A percentile compares a stretch with the other conserved stretches of the same genome.
These are phyloP conservation scores for Plectranthus barbatus DNA, from an alignment of 257 asterid genomes.

Conservation along the genomic window DNA sequence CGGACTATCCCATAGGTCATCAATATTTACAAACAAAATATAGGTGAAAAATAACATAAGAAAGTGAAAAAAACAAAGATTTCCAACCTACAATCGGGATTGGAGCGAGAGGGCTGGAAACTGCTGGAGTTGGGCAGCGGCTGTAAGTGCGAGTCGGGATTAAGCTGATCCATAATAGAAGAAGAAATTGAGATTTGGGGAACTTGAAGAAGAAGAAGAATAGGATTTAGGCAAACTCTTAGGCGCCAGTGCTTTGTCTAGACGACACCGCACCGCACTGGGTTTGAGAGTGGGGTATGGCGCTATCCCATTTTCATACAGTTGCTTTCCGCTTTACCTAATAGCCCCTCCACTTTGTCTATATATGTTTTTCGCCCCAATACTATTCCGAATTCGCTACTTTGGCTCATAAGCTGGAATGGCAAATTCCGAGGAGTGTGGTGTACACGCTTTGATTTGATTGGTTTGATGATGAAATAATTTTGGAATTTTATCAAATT, in stretches of 20 bases:
- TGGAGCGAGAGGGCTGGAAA: constrained; percentile 36
- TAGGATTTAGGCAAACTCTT: constrained; percentile 6
- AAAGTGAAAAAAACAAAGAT: constrained; percentile 1
- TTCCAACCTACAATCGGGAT: constrained; percentile 52
- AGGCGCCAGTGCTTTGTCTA: constrained; percentile 17
- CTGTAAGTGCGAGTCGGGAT: constrained; percentile 36
- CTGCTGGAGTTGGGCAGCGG: constrained; percentile 39
- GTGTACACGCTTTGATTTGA: too few relatives aligned
- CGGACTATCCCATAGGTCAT: background rate
- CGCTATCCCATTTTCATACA: constrained; percentile 18
- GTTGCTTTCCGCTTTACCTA: background rate
- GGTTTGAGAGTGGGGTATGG: constrained; percentile 8
- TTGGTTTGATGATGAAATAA: too few relatives aligned
- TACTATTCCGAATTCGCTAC: background rate
- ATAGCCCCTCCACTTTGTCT: constrained; percentile 8
- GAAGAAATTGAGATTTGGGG: background rate
- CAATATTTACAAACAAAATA: background rate
- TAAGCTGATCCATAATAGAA: constrained; percentile 49
- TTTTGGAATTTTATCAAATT: too few relatives aligned
- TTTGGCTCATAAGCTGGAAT: too few relatives aligned
- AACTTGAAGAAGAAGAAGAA: constrained; percentile 7
- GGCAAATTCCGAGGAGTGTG: too few relatives aligned
- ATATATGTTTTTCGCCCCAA: background rate
- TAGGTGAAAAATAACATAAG: background rate
- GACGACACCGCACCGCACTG: constrained; percentile 31